phyloP scores from a whole-genome alignment of 805 yeast genomes.

The Candida taoyuanica region DNA sequence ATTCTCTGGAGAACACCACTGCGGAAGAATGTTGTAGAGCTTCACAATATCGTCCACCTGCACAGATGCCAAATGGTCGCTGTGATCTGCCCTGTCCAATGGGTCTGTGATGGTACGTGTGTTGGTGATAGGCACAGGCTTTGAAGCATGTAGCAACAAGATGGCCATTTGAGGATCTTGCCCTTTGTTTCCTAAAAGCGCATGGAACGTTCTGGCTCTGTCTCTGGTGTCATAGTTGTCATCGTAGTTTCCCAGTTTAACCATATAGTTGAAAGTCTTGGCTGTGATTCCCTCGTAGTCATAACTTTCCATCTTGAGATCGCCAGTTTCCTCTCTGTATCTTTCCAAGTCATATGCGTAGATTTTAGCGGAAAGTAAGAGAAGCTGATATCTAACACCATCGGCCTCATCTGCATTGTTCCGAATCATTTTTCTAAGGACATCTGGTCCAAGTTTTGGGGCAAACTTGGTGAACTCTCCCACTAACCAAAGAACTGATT shows the following conservation, averaged over 20 bases:
- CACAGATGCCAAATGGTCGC: conserved; percentile 16
- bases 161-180: conserved; percentile 55
- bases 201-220: conserved; percentile 67
- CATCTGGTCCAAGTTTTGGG: conserved; percentile 64
- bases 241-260: conserved; percentile 71
- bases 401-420: conserved; percentile 51
- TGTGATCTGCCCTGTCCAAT: conserved; percentile 13
- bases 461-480: conserved; percentile 66
- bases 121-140: conserved; percentile 49
- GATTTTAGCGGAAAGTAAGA: conserved; percentile 71
- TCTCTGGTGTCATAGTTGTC: conserved; percentile 74
- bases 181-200: conserved; percentile 46
- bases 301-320: conserved; percentile 26
- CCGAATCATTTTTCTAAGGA: conserved; percentile 54
- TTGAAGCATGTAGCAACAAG: conserved; percentile 71
- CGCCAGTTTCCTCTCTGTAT: conserved; percentile 27
- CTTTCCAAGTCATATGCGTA: conserved; percentile 50
- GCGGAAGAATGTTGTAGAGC: conserved; percentile 29
- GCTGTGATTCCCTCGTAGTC: conserved; percentile 34
- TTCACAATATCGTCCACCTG: conserved; percentile 24
- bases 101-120: conserved; percentile 20
- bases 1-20: conserved; percentile 40
- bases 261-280: conserved; percentile 54
- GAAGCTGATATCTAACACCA: conserved; percentile 62
- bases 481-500: conserved; percentile 84